phyloP scores from a whole-genome alignment of 257 asterid species.

The Solanum ossicruentum region DNA sequence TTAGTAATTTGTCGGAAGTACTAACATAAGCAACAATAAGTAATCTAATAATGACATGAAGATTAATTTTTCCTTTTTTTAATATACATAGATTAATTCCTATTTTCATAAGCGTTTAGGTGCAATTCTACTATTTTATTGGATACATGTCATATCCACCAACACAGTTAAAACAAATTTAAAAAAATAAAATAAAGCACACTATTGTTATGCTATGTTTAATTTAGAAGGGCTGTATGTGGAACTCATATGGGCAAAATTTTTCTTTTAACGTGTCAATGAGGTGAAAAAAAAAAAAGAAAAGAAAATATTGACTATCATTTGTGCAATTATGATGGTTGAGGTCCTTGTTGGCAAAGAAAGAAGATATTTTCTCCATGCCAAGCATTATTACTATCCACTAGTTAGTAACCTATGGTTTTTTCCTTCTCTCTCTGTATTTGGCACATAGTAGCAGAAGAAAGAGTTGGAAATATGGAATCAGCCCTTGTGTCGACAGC shows the following conservation, averaged over 20 bases:
- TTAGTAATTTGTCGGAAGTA: no score
- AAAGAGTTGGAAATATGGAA: conserved; percentile 3
- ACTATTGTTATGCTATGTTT: not conserved
- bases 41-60: no score
- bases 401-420: not conserved
- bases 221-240: not conserved
- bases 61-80: no score
- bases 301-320: not conserved
- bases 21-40: no score
- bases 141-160: not conserved
- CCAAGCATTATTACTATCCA: not conserved
- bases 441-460: not conserved
- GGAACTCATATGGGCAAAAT: not conserved
- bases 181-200: no score
- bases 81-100: no score
- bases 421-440: not conserved
- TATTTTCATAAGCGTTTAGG: no score
- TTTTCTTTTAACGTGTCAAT: not conserved
- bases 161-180: no score
- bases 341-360: not conserved
- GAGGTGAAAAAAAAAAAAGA: not conserved
- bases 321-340: not conserved
- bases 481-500: conserved; percentile 25
- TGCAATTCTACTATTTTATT: not conserved
- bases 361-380: conserved; percentile 11